Evolutionary conservation across 192 early-diverging fungal genomes (phyloP), one percentile per base, ranked within the genome.

Genomic region (Diversispora eburnea): DNA sequence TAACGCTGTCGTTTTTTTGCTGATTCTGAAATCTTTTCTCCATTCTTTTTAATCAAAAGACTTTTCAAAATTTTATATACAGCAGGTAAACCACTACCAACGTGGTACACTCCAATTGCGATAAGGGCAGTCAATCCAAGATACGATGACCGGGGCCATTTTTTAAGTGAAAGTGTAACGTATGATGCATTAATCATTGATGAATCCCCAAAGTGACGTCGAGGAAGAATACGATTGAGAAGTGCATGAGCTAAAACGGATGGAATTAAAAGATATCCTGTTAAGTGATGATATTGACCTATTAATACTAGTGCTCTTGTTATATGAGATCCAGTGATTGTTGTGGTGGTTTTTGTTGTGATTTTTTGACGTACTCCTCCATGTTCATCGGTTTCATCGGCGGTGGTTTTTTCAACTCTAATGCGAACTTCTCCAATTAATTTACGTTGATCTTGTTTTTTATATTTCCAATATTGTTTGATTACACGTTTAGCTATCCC

Each of bases 231-330:
- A 55, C 69, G 51, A 47, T 56, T 13, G 45, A 70, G 0, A 45
- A 13, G 15, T 45, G 33, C 3, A 70, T 82, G 80, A n/a, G 59
- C 64, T 8, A 82, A 15, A 4, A 77, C 81, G 17, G 73, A 2
- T 1, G 81, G 81, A 20, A 74, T 69, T 47, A 82, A 62, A 39
- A 79, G 19, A 75, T 78, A 82, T 13, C 78, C 81, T 10, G 59
- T 73, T 8, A 77, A 13, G 43, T 71, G 76, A 62, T 82, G 76
- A 25, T 67, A 78, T 43, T 78, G 78, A 60, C 79, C 70, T 15
- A 77, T 39, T 3, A n/a, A 54, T 17, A 13, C 19, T 17, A 20
- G 4, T 49, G 72, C 51, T 72, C 59, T 41, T 58, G 52, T 59
- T 43, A 69, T 63, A n/a, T 61, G 47, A 55, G 63, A 72, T n/a